Evolutionary conservation across 2,329 filamentous ascomycete species (phyloP), one percentile per base, ranked within the genome.

Genomic region (Aureobasidium zeae): DNA sequence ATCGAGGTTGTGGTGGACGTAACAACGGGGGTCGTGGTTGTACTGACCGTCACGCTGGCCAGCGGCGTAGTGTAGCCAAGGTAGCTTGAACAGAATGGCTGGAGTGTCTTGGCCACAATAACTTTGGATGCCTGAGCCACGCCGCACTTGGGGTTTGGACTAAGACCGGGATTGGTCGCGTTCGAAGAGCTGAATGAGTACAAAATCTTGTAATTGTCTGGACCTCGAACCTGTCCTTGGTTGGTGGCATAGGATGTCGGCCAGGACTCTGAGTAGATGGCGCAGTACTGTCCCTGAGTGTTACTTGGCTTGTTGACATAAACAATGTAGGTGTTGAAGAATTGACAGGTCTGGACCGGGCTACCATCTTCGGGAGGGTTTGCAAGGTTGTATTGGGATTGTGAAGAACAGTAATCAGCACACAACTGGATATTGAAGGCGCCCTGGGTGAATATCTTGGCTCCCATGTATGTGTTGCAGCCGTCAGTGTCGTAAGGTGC

Each of bases 361-460:
- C 33, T 17, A 15, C 33, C 43, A 21, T 45, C 43, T 3, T 7
- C 20, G 2, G 43, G 17, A 36, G 51, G 48, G 16, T 53, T 44
- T 17, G 31, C 37, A 13, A 52, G 17, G n/a, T 51, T 46, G 36
- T 52, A 54, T 6, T 45, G 48, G 15, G 43, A 49, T 34, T 48
- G 45, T 21, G 51, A 48, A 36, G 32, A 46, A 21, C 50, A 62
- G 19, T 51, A 50, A 6, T 52, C 53, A 10, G 55, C 51, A 35
- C 61, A 64, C 11, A 58, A 51, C 12, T 49, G 37, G 17, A 54
- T 47, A 42, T 63, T 54, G 42, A 57, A 61, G 25, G 56, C 55
- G n/a, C 53, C 53, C 15, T 48, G 44, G 20, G 57, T 55, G 46
- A 58, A 58, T 19, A 50, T 38, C 32, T 51, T 54, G 26, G 45